These are phyloP conservation scores for Chalciporus sp. DNA, from an alignment of 1,284 basidiomycete species.

Conservation along the genomic window DNA sequence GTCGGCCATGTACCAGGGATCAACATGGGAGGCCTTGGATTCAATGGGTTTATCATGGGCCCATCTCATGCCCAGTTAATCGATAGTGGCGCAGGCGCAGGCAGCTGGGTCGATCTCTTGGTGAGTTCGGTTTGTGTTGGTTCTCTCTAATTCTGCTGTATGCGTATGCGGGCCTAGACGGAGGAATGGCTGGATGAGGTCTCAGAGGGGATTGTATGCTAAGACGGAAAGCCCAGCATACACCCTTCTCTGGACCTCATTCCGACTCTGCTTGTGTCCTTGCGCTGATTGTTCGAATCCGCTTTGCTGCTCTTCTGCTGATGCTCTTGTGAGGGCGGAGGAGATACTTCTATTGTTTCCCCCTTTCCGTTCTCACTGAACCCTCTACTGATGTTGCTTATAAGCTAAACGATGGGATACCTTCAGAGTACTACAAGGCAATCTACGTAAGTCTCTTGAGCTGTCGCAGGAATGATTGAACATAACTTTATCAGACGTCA, in stretches of 20 bases:
- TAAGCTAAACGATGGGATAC: conserved; percentile 30
- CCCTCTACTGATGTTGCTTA: conserved; percentile 15
- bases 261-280: not conserved
- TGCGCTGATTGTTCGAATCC: not conserved
- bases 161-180: not conserved
- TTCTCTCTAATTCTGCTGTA: not conserved
- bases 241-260: not conserved
- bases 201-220: not conserved
- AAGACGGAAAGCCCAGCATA: not conserved
- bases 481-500: conserved; percentile 48
- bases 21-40: conserved; percentile 49
- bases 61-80: conserved; percentile 23
- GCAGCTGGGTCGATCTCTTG: conserved; percentile 71
- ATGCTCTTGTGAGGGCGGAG: not conserved
- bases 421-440: conserved; percentile 41
- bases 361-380: not conserved
- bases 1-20: conserved; percentile 31
- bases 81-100: conserved; percentile 12
- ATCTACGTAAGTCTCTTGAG: conserved; percentile 40
- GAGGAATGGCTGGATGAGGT: not conserved
- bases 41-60: conserved; percentile 36
- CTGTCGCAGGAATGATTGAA: not conserved
- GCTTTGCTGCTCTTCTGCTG: not conserved
- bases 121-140: conserved; percentile 40
- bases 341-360: not conserved